Evolutionary conservation across 78 protist genomes (phyloP), one percentile per base, ranked within the genome.

Genomic region (Chrysochromulina parva): DNA sequence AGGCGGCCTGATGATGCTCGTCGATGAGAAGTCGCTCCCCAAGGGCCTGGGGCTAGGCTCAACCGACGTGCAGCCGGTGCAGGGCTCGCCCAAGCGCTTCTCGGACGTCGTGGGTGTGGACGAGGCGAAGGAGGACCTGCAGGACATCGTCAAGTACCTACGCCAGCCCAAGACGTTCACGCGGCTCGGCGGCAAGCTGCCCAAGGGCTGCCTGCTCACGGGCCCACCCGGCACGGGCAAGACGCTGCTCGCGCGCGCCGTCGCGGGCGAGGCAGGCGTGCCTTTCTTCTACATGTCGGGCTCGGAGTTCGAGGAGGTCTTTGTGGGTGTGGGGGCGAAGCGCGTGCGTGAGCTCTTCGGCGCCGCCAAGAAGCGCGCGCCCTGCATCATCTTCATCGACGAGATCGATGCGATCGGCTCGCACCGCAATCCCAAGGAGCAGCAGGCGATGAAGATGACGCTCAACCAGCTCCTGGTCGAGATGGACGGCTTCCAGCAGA

Each of bases 181-280:
- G 28, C 57, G 88, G 10, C 94, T 97, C 47, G 99, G 99, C 60
- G 99, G 96, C 3, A 96, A 94, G 57, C 91, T 97, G 74, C 99
- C 99, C 50, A 96, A 90, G 78, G 98, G 98, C 47, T 93, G 96
- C 0, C 90, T 97, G 38, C 89, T 97, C 50, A 92, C 94, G 24
- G 99, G 99, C 3, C 97, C 96, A 28, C 99, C 99, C 11, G 99
- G 99, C 14, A 95, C 97, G 9, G 99, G 99, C 52, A 98, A 98
- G 85, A 98, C 99, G 2, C 62, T 97, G 47, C 90, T 98, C 13
- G 99, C 99, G n/a, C 78, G 97, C 20, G 98, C 98, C 0, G 88
- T 98, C 13, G 99, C 98, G 0, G 97, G 97, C 13, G 99, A 97
- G 82, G 98, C 98, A 0, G 96, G 94, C 2, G 98, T 96, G 5